Evolutionary conservation across 345 rosid genomes (phyloP).

Genomic region (Lumnitzera littorea): DNA sequence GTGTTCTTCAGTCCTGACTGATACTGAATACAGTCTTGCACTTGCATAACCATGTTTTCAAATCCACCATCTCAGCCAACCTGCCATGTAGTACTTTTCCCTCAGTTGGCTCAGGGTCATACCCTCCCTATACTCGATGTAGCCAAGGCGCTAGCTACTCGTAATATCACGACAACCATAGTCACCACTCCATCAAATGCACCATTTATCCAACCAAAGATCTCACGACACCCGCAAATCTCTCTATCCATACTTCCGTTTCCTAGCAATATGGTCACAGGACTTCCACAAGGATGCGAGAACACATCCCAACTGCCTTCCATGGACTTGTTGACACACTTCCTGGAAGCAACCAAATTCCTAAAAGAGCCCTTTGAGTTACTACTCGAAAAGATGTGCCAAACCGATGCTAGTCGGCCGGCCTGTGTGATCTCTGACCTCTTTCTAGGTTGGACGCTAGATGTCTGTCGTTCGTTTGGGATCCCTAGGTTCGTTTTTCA

Average conservation of each 20-base stretch:
- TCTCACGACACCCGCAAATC: not conserved
- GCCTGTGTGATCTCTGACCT: constrained; percentile 23
- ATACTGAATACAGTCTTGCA: too few species aligned
- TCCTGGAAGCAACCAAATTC: constrained; percentile 12
- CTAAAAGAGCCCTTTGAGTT: constrained; percentile 20
- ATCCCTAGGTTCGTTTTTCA: constrained; percentile 24
- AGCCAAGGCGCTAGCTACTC: constrained; percentile 16
- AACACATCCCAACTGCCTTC: constrained; percentile 21
- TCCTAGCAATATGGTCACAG: not conserved
- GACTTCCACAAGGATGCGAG: constrained; percentile 17
- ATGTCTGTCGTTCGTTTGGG: constrained; percentile 5
- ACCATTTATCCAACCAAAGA: constrained; percentile 1
- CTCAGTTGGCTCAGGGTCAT: constrained; percentile 39
- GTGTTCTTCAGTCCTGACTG: too few species aligned
- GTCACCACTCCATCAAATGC: constrained; percentile 29
- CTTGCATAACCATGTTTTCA: too few species aligned
- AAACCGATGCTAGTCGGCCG: not conserved
- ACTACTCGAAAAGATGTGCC: constrained; percentile 5
- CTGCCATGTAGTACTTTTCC: constrained; percentile 25
- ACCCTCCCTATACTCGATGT: constrained; percentile 30
- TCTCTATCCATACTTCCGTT: constrained; percentile 4
- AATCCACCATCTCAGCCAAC: not conserved
- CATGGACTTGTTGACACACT: constrained; percentile 8
- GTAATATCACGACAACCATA: constrained; percentile 15
- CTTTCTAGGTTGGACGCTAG: constrained; percentile 16